Base-by-base conservation (phyloP, 805 yeast species). In the Teunomyces kruisii region DNA sequence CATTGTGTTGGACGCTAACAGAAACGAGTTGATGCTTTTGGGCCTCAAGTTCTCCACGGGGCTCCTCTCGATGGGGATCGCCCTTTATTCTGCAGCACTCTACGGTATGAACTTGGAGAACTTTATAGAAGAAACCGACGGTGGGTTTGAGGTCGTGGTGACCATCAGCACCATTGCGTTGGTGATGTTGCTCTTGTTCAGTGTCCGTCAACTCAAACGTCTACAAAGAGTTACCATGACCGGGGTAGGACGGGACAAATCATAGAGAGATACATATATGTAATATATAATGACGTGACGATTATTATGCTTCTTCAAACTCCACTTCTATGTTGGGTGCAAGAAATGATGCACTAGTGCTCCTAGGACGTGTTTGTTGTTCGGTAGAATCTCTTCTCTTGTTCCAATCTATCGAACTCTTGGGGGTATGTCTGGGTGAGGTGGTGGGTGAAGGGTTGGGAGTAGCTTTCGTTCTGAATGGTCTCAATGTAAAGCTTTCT, bases 21-120 rank as follows among this genome's bases (percentile, higher is more conserved):
- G 99, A 64, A 94, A 94, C 64, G 89, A 92, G 53, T 74, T 94
- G 48, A 90, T 94, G 97, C 63, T 90, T 24, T 70, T 94, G 32
- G 96, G 96, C 3, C 72, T 94, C 45, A 77, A 86, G 54, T 88
- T 89, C 61, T 84, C 94, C 41, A 82, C 89, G 19, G 94, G 96
- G 0, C 74, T 95, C 45, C 68, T 94, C 29, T 84, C 96, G 3
- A 70, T 91, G 57, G 96, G 96, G 2, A 79, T 84, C 12, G 85
- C 94, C 1, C 70, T 95, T 38, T 88, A 87, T 52, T 61, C 88
- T 12, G 94, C 96, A 1, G 86, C 97, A 0, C 70, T 89, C 9
- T 94, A 91, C 64, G 99, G 99, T 29, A 94, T 94, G 99, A 94
- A 94, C 65, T 70, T 94, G 62, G 88, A 86, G 58, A 94, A 92